These are phyloP conservation scores for Gossypium turneri DNA, from an alignment of 345 rosid genomes.

Conservation along the genomic window DNA sequence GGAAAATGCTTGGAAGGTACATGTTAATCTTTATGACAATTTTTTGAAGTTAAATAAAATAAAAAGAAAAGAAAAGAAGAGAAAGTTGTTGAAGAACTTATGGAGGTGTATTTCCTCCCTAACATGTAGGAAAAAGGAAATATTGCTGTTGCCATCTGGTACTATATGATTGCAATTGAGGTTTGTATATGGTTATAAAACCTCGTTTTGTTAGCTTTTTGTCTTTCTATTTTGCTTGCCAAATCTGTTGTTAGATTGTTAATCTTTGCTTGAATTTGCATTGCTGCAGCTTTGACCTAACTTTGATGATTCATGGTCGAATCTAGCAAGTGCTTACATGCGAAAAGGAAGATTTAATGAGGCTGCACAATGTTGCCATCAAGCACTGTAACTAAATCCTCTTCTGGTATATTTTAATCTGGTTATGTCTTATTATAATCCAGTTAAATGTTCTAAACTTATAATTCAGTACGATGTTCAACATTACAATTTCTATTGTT, in stretches of 20 bases:
- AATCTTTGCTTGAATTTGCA: not conserved
- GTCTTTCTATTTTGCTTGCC: not conserved
- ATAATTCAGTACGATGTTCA: not conserved
- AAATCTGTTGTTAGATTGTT: not conserved
- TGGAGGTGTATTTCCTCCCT: not conserved
- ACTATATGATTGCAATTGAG: conserved; percentile 94
- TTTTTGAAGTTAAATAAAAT: not conserved
- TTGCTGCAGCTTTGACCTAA: conserved; percentile 83
- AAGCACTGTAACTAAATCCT: conserved; percentile 85
- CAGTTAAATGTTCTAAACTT: conserved; percentile 9
- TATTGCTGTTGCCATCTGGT: conserved; percentile 82
- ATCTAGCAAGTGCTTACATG: conserved; percentile 97
- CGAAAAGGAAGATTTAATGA: conserved; percentile 89
- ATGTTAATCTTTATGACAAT: not conserved
- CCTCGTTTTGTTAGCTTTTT: not conserved
- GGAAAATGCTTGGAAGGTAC: conserved; percentile 99
- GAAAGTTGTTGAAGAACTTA: not conserved
- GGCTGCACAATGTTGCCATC: conserved; percentile 94
- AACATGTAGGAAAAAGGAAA: conserved; percentile 89
- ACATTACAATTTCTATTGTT: not conserved
- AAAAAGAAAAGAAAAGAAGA: not conserved
- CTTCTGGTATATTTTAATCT: conserved; percentile 51
- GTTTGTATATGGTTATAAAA: conserved; percentile 36
- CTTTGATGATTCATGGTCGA: conserved; percentile 98
- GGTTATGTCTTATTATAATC: not conserved